Conservation (phyloP, 2,329 filamentous ascomycete genomes). For the Colletotrichum gloeosporioides region DNA sequence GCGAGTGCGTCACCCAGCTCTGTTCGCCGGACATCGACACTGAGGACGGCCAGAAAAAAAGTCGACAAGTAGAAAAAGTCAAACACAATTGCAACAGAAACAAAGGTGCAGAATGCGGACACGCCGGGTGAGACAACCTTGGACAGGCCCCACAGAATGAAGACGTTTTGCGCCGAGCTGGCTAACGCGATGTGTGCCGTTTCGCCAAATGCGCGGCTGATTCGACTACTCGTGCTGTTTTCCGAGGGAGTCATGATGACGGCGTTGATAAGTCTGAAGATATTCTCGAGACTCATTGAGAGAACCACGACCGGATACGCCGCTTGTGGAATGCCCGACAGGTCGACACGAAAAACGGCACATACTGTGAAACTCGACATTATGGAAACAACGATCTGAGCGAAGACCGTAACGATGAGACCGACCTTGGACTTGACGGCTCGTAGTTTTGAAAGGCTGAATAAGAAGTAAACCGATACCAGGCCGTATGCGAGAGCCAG, state of each 20-base stretch:
- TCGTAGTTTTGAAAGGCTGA: conserved; percentile 71
- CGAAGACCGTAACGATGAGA: conserved; percentile 72
- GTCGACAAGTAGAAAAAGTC: conserved; percentile 82
- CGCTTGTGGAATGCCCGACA: conserved; percentile 76
- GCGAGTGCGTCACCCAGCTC: conserved; percentile 77
- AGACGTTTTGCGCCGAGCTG: conserved; percentile 71
- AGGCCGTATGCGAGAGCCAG: conserved; percentile 70
- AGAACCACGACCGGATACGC: conserved; percentile 80
- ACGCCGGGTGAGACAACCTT: conserved; percentile 72
- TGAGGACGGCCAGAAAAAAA: conserved; percentile 80
- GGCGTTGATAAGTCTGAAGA: conserved; percentile 78
- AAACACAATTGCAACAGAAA: conserved; percentile 75
- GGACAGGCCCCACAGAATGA: conserved; percentile 70
- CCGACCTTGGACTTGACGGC: conserved; percentile 80
- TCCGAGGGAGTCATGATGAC: conserved; percentile 75
- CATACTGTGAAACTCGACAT: conserved; percentile 83
- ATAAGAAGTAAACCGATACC: conserved; percentile 68
- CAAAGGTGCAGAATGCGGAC: conserved; percentile 77
- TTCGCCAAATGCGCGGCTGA: conserved; percentile 76
- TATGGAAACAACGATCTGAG: conserved; percentile 74
- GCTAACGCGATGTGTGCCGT: conserved; percentile 73
- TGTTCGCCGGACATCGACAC: conserved; percentile 77
- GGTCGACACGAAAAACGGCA: conserved; percentile 75
- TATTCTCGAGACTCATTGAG: conserved; percentile 79
- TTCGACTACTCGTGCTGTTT: conserved; percentile 70